Base-by-base conservation (phyloP, 2,329 filamentous ascomycete species). In the Botrytis sinoallii region DNA sequence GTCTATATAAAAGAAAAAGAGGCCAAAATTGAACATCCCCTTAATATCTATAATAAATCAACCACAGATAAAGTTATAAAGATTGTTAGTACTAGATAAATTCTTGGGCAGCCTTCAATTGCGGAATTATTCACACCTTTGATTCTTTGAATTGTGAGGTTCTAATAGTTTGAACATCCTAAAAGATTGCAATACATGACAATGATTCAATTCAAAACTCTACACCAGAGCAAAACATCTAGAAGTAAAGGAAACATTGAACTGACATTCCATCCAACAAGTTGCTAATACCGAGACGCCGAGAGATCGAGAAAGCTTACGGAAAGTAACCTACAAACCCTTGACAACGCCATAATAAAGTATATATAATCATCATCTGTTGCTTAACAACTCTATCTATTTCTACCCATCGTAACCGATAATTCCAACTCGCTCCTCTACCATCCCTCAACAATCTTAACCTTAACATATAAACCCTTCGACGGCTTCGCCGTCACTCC, bases 401-500 rank as follows among this genome's bases (percentile, higher is more conserved):
- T 60, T 60, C 20, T 5, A 60, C 29, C 16, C 29, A 32, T 60
- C 57, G 9, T 35, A 35, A 35, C 14, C 22, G 29, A 59, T 12
- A 40, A 16, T n/a, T 40, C 35, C 8, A n/a, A 61, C 14, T 10
- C 25, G 12, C n/a, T 8, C 10, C n/a, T 38, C 55, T 70, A 92
- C 89, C 92, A 94, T 0, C 90, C 90, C 38, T 90, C 86, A n/a
- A 94, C 79, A 68, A 89, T 84, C 79, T 85, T 93, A 65, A 93
- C 83, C 80, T 86, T 89, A 10, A 95, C 88, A 78, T 88, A 86
- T 80, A 98, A 83, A 0, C 94, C 94, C 73, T 90, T 90, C 73
- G 87, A 88, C 0, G 94, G 94, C 80, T 89, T 88, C 10, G 89
- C 86, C 32, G 94, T 97, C 66, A 96, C 86, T 3, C 89, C 89